Evolutionary conservation across 129 eudicot species (phyloP), one percentile per base, ranked within the genome.

Genomic region (Ambrosia trifida): DNA sequence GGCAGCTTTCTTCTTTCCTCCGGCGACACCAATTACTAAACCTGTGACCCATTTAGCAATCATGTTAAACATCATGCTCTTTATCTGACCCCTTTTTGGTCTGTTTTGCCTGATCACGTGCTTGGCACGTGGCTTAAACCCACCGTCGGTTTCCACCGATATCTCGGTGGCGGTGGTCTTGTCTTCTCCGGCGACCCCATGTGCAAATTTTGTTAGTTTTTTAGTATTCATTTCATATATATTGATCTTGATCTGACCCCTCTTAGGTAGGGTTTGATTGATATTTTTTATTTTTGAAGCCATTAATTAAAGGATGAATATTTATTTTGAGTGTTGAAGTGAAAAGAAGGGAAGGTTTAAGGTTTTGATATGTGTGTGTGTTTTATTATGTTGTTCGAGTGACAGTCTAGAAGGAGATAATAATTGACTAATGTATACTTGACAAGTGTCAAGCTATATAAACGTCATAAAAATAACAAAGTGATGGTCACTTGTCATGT

Each of bases 181-280:
- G 16, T 11, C 58, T 46, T 9, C 57, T 53, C 53, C 65, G 28
- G 53, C 19, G 0, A 54, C 24, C 20, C 64, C 66, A 7, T 8
- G 38, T 70, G 75, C n/a, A 4, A 54, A 54, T 3, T 12, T 70
- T 13, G 7, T 2, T 4, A 70, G 50, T 6, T 65, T 53, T 14
- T 54, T 54, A 7, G 66, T 24, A 54, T 19, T 31, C 24, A 43
- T 54, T 30, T 70, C 19, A 7, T 38, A 36, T 12, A 38, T 11
- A 20, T 38, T 54, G 53, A 70, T 7, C 65, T 70, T 70, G 5
- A 70, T 38, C 38, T 70, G 51, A 38, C 65, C 65, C 49, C 64
- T 69, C 57, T 69, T 69, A 0, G 38, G 61, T 40, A 11, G 52
- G 19, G 36, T 3, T 2, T 10, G 63, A 17, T 73, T 63, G 41